These are phyloP conservation scores for Gossypium schwendimanii DNA, from an alignment of 441 rosid genomes.

Conservation along the genomic window DNA sequence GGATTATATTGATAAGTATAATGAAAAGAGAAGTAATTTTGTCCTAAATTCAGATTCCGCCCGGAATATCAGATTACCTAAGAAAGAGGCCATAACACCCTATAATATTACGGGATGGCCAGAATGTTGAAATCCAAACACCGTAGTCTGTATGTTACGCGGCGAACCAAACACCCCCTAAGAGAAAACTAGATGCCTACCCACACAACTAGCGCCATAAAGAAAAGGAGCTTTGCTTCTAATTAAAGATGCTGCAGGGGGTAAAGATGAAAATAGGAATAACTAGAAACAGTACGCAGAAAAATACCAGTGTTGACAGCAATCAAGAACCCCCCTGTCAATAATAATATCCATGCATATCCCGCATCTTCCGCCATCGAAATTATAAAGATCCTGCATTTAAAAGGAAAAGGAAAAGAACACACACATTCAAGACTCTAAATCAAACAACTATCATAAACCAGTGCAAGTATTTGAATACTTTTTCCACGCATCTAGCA, in stretches of 20 bases:
- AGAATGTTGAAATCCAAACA: no score
- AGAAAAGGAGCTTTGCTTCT: not conserved
- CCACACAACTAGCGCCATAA: not conserved
- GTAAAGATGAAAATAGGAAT: not conserved
- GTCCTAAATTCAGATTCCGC: no score
- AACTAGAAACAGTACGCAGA: not conserved
- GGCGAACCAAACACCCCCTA: no score
- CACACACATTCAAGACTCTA: not conserved
- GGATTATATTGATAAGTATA: no score
- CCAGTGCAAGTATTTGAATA: conserved; percentile 8
- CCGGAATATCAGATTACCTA: no score
- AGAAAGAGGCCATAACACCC: no score
- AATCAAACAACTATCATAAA: not conserved
- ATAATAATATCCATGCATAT: conserved; percentile 86
- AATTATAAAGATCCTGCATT: conserved; percentile 47
- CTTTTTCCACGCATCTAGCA: not conserved
- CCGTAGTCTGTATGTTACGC: no score
- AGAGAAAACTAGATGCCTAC: not conserved
- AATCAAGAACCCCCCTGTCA: conserved; percentile 93
- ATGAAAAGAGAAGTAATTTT: no score
- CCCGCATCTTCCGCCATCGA: conserved; percentile 90
- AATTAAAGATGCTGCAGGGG: not conserved
- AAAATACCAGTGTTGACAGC: conserved; percentile 85
- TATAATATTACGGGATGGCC: no score
- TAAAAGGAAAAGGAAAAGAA: not conserved